Evolutionary conservation across 2,329 filamentous ascomycete species (phyloP), one percentile per base, ranked within the genome.

Genomic region (Lasiodiplodia hormozganensis): DNA sequence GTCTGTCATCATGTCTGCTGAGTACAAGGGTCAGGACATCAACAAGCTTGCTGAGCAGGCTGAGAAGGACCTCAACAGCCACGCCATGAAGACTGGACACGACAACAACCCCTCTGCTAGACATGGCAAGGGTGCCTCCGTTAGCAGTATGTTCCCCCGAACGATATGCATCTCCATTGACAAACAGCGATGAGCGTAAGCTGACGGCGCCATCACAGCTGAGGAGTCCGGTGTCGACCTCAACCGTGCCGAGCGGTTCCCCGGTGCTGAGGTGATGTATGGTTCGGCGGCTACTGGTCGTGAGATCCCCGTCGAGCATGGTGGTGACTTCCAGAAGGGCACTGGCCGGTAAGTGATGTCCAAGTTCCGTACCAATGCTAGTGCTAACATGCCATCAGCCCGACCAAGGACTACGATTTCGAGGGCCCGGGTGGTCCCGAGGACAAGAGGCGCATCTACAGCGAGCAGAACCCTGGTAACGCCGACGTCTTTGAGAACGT

Each of bases 361-460:
- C 25, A n/a, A 11, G 52, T 18, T 52, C 21, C 1, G 49, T 52
- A 52, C 25, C 49, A n/a, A 34, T 12, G 14, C 10, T 10, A 6
- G 21, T 60, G 31, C 34, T 60, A 12, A 68, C 47, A 14, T 54
- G 18, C 8, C 21, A n/a, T 34, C 68, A 81, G 79, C 64, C 74
- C 76, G 4, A 83, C 80, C 67, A 85, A 85, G 73, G 82, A 82
- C 0, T 70, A 77, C 43, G 83, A 85, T 70, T 85, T 84, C 66
- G 83, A 85, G 69, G 84, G 83, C 31, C 71, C 73, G 0, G 84
- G 84, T 1, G 83, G 83, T 16, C 83, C 83, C 2, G 83, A 85
- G 75, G 79, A 79, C 65, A 83, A 83, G 73, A 16, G 18, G 12
- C 31, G 73, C 36, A 72, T 77, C 8, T 79, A 77, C 68, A 77